These are phyloP conservation scores for Cystobasidium tubakii DNA, from an alignment of 768 basidiomycete species.

Conservation along the genomic window DNA sequence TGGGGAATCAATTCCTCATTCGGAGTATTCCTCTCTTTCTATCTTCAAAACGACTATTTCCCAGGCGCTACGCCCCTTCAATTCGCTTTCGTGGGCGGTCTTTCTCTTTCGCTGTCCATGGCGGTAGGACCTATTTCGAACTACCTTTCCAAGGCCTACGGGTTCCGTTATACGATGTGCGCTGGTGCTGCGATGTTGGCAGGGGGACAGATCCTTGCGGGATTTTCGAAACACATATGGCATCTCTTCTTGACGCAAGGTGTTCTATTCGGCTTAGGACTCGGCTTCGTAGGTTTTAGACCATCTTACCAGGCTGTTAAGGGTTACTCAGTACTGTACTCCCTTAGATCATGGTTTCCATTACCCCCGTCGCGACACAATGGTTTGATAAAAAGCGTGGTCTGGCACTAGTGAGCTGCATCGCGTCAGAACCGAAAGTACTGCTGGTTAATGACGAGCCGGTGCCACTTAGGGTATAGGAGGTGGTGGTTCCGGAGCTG, in stretches of 20 bases:
- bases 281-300: constrained; percentile 40
- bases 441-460: no score
- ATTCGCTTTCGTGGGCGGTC: constrained; percentile 45
- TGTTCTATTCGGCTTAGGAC: constrained; percentile 43
- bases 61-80: constrained; percentile 42
- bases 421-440: no score
- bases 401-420: constrained; percentile 14
- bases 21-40: constrained; percentile 45
- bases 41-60: constrained; percentile 39
- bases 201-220: constrained; percentile 41
- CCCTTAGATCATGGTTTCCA: constrained; percentile 28
- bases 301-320: constrained; percentile 39
- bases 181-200: constrained; percentile 40
- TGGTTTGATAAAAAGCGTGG: constrained; percentile 29
- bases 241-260: constrained; percentile 46
- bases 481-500: constrained; percentile 45
- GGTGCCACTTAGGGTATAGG: constrained; percentile 34
- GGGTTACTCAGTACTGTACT: constrained; percentile 44
- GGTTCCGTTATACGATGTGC: constrained; percentile 42
- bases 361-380: constrained; percentile 14
- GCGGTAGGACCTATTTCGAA: constrained; percentile 44
- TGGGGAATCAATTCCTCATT: constrained; percentile 47
- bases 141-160: constrained; percentile 40
- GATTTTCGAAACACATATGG: constrained; percentile 44
- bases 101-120: constrained; percentile 41